Percentiles rank a stretch among this genome's conserved stretches.
These are phyloP conservation scores for Sindora glabra DNA, from an alignment of 306 rosid genomes.

Conservation along the genomic window DNA sequence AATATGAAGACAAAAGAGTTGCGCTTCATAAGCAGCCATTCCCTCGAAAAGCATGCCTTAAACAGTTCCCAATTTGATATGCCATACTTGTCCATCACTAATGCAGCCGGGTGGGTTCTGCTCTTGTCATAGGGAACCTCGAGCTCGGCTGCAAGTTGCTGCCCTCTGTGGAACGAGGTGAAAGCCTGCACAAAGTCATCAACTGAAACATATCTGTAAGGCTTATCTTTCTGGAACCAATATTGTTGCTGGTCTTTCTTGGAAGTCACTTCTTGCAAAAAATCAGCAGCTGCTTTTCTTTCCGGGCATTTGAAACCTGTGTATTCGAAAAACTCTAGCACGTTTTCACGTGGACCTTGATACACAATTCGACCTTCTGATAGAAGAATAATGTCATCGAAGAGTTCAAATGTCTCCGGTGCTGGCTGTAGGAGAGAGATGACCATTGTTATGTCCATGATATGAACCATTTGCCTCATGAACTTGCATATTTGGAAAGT, in stretches of 20 bases:
- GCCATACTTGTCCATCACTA: conserved; percentile 62
- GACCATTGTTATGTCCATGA: conserved; percentile 62
- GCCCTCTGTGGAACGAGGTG: conserved; percentile 41
- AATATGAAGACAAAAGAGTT: conserved; percentile 44
- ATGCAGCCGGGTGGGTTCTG: conserved; percentile 53
- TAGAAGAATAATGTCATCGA: conserved; percentile 49
- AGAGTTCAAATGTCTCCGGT: conserved; percentile 59
- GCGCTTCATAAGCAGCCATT: conserved; percentile 62
- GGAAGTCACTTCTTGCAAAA: conserved; percentile 81
- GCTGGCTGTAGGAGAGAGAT: conserved; percentile 58
- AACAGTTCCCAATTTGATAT: conserved; percentile 57
- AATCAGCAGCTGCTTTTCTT: conserved; percentile 83
- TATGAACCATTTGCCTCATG: conserved; percentile 86
- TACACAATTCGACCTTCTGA: conserved; percentile 71
- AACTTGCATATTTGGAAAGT: conserved; percentile 75
- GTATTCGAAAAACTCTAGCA: conserved; percentile 53
- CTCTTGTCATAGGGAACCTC: conserved; percentile 50
- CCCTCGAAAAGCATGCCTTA: conserved; percentile 76
- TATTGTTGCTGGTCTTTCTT: conserved; percentile 80
- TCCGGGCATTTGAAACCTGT: conserved; percentile 60
- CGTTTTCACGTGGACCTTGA: conserved; percentile 62
- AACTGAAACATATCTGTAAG: conserved; percentile 50
- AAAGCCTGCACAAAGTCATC: conserved; percentile 43
- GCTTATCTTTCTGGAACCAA: conserved; percentile 41
- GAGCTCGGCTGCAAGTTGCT: conserved; percentile 32